A percentile compares a stretch with the other conserved stretches of the same genome.
These are phyloP conservation scores for Clonostachys chloroleuca DNA, from an alignment of 2,329 filamentous ascomycete genomes.

Conservation along the genomic window DNA sequence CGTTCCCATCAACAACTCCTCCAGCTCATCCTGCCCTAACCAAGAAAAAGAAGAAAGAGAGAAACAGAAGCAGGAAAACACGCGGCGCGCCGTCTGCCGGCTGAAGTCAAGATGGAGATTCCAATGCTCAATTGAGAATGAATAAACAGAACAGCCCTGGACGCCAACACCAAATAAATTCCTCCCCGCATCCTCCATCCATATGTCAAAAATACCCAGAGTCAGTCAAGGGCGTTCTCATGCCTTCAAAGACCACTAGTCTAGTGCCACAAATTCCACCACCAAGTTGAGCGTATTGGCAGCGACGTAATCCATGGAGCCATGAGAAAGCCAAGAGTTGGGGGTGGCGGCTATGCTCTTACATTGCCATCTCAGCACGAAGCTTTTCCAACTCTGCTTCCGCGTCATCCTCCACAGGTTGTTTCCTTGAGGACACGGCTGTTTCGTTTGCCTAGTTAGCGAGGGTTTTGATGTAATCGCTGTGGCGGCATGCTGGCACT, in stretches of 20 bases:
- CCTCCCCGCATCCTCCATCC: no score
- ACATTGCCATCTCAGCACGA: constrained; percentile 98
- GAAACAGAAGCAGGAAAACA: no score
- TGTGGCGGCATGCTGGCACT: constrained; percentile 28
- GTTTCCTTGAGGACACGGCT: constrained; percentile 25
- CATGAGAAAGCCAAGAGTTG: no score
- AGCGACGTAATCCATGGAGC: no score
- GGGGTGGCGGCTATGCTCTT: constrained; percentile 12
- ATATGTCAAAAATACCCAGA: no score
- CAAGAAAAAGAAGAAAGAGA: no score
- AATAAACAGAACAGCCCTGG: background rate
- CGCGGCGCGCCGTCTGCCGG: background rate
- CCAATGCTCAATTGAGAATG: background rate
- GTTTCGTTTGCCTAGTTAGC: background rate
- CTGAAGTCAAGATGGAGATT: background rate
- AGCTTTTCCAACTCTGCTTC: constrained; percentile 91
- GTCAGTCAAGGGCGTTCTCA: no score
- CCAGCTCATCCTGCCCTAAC: no score
- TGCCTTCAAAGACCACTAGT: no score
- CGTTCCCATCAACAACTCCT: no score
- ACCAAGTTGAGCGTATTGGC: no score
- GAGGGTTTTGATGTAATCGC: background rate
- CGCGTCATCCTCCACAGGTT: constrained; percentile 78
- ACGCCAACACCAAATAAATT: constrained; percentile 4
- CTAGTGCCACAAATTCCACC: no score